Base-by-base conservation (phyloP, 176 grass and related monocot genomes). In the Eragrostis nindensis region DNA sequence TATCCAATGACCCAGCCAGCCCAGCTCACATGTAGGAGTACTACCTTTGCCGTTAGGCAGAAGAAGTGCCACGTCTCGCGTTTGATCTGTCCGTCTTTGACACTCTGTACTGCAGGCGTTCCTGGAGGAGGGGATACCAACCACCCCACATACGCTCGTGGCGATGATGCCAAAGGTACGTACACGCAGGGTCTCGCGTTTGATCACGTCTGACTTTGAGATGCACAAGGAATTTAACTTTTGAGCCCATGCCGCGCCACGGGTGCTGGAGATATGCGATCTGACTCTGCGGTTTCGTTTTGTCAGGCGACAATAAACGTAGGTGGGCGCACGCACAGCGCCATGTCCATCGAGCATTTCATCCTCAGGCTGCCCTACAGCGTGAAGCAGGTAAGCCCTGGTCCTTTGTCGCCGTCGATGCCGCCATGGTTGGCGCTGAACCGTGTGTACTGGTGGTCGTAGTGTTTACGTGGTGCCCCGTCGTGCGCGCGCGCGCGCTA, bases 291-390 rank as follows among this genome's bases (percentile, higher is more conserved):
- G 5, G 0, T 46, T 36, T 54, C 25, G 3, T 60, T 77, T 52
- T 73, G 75, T 68, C 78, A 99, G 97, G 97, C 97, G 11, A 80
- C 83, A 41, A 85, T 99, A 66, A 91, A 93, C 74, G 89, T 99
- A 0, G 80, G 93, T 71, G 93, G 97, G 59, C 89, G 87, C 83
- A 82, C 90, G 75, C 81, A 95, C 69, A 95, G 85, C 82, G 91
- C 97, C 77, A 99, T 99, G 97, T 84, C 97, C 59, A 93, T 96
- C 26, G 97, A 96, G 87, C 93, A 96, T 79, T 99, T 99, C 88
- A 91, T 96, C 76, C 82, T 99, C 38, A 78, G 97, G 82, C 30
- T 88, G 15, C 96, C 96, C 68, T 95, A 90, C 75, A 85, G 90
- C 68, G 79, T 84, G n/a, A 99, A 93, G 86, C 84, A 91, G 68